Evolutionary conservation across 345 rosid species (phyloP), one percentile per base, ranked within the genome.

Genomic region (Gossypium longicalyx): DNA sequence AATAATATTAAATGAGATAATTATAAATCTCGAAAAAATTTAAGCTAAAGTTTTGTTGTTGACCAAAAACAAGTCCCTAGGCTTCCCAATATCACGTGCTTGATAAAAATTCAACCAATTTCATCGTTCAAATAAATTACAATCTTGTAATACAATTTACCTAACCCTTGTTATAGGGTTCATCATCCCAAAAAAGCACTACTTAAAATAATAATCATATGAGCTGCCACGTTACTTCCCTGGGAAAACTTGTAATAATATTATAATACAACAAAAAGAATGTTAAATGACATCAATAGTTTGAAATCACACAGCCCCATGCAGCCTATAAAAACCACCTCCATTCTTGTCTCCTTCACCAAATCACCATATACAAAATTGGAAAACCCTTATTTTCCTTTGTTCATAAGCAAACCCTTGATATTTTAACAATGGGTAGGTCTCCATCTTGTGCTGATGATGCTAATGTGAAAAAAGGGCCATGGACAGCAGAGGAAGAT

Each of bases 401-500:
- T 68, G 16, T 67, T 70, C 11, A 9, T 52, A 67, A 12, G 73
- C 17, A 34, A 34, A 34, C 41, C 41, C 41, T 34, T 34, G 41
- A 34, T 34, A 34, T 34, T 34, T 34, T 5, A 9, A 58, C 49
- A 67, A 87, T 86, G 91, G 87, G 75, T 76, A 85, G 89, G 77
- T 80, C 90, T 70, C 84, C 88, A 7, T 71, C 86, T 60, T 74
- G 86, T 48, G 79, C 80, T 12, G 89, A 91, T 38, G 85, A 74
- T 63, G 72, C 77, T 52, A 83, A 80, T 9, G 51, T 90, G 73
- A 93, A 85, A 88, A 91, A 86, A 74, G 98, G 98, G 59, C 97
- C 98, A 2, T 93, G 98, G 98, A 79, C 85, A 25, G 85, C 83
- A 0, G 95, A 91, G 77, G 98, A 93, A 82, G 97, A 93, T 70